These are phyloP conservation scores for Colletotrichum scovillei DNA, from an alignment of 2,329 filamentous ascomycete species.

Conservation along the genomic window DNA sequence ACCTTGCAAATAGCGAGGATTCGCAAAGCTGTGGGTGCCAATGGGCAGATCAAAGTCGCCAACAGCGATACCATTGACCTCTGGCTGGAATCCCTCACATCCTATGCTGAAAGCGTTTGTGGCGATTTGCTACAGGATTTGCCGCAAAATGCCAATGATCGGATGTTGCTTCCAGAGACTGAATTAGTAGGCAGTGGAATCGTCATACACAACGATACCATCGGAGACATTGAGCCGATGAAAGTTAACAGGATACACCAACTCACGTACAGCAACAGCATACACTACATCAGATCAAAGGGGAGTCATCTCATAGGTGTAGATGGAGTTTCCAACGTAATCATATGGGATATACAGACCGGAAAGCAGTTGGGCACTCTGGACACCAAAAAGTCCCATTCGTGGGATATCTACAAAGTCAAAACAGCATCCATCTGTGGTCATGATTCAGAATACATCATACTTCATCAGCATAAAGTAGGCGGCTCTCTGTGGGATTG, in stretches of 20 bases:
- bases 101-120: neutral
- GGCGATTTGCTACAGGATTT: neutral
- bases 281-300: neutral
- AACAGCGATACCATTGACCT: neutral
- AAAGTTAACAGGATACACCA: neutral
- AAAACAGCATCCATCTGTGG: neutral
- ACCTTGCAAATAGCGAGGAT: neutral
- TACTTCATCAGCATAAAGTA: neutral
- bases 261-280: neutral
- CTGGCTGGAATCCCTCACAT: constrained; percentile 1
- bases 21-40: neutral
- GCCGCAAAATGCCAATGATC: neutral
- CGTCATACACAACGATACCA: neutral
- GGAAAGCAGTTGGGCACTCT: neutral
- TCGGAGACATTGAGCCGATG: neutral
- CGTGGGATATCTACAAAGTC: neutral
- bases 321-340: neutral
- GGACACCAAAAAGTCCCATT: neutral
- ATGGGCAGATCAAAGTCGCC: neutral
- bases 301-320: neutral
- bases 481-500: neutral
- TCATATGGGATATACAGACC: neutral
- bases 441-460: neutral
- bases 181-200: neutral
- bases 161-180: neutral